Conservation (phyloP, 768 basidiomycete genomes). For the Kwoniella bestiolae region DNA sequence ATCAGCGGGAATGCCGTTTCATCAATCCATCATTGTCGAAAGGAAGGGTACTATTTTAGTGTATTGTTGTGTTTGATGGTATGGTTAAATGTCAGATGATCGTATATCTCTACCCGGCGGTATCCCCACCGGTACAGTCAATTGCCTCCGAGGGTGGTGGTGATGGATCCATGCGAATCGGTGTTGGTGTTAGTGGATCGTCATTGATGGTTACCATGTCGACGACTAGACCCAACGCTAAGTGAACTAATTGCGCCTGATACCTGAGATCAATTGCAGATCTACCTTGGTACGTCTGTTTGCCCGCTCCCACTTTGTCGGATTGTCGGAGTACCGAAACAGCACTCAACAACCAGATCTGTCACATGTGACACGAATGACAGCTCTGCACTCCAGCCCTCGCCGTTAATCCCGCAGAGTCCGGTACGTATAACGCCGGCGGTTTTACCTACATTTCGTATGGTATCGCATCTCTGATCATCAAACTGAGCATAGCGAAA, state of each 20-base stretch:
- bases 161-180: not conserved
- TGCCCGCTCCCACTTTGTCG: not conserved
- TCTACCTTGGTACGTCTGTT: not conserved
- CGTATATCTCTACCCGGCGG: conserved; percentile 4
- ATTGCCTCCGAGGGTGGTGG: not conserved
- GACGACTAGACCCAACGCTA: not conserved
- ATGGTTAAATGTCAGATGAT: not conserved
- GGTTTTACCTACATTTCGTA: not conserved
- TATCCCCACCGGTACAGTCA: not conserved
- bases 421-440: not conserved
- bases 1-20: conserved; percentile 10
- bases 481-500: not conserved
- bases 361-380: not conserved
- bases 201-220: conserved; percentile 5
- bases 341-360: not conserved
- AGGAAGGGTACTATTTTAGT: conserved; percentile 13
- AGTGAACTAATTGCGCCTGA: conserved; percentile 4
- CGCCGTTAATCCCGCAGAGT: not conserved
- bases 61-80: not conserved
- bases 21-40: conserved; percentile 2
- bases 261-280: not conserved
- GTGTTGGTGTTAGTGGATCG: not conserved
- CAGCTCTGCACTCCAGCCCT: not conserved
- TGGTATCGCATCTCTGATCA: not conserved
- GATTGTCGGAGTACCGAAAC: not conserved